phyloP scores from a whole-genome alignment of 345 rosid genomes.

The Leavenworthia alabamica region DNA sequence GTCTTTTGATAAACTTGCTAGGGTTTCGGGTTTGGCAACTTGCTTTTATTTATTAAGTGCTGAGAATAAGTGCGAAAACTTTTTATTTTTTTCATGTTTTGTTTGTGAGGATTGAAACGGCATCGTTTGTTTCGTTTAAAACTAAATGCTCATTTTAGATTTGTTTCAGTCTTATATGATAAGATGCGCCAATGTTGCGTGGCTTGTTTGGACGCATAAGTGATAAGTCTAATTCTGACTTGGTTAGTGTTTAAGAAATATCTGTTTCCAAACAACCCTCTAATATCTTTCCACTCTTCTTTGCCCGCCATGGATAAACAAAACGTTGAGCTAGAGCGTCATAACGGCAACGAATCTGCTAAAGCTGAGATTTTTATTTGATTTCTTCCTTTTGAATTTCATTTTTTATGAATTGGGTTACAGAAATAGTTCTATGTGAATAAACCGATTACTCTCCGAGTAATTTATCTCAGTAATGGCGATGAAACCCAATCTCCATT shows the following conservation, averaged over 20 bases:
- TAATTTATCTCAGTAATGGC: slow-evolving; percentile 37
- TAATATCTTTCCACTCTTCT: not conserved
- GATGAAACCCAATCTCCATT: slow-evolving; percentile 52
- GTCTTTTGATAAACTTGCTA: not conserved
- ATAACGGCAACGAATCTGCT: not conserved
- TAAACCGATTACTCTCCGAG: not conserved
- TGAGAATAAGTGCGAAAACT: not conserved
- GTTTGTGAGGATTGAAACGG: not conserved
- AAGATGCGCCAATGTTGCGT: not conserved
- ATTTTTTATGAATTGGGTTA: not conserved
- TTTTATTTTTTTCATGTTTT: not conserved
- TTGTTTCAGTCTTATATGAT: not conserved
- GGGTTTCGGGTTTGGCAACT: not conserved
- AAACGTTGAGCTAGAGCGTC: slow-evolving; percentile 1
- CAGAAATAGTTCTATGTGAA: not conserved
- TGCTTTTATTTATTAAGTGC: not conserved
- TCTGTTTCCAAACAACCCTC: slow-evolving; percentile 13
- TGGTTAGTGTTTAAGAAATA: not conserved
- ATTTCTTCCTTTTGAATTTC: not conserved
- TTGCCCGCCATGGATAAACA: slow-evolving; percentile 27
- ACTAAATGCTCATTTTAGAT: not conserved
- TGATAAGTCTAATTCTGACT: not conserved
- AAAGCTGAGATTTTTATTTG: not conserved
- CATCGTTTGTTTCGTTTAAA: not conserved
- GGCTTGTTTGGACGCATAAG: not conserved